These are phyloP conservation scores for Bipolaris zeicola DNA, from an alignment of 2,329 filamentous ascomycete species.

Conservation along the genomic window DNA sequence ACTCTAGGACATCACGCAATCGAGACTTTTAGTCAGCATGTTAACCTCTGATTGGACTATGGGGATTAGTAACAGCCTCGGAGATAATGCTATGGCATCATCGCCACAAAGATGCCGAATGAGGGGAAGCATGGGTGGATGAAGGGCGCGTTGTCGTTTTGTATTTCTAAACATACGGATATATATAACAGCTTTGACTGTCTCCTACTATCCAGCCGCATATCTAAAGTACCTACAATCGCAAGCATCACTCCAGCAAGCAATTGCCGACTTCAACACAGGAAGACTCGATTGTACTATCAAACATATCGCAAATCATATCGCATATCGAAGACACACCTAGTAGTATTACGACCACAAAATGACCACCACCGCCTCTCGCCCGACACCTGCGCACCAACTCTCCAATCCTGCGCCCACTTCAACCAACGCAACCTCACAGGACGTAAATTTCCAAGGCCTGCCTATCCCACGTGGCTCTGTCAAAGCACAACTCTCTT, in stretches of 20 bases:
- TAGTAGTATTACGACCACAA: slow-evolving; percentile 25
- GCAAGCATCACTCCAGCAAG: slow-evolving; percentile 8
- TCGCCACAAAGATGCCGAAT: slow-evolving; percentile 30
- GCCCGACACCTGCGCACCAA: slow-evolving; percentile 52
- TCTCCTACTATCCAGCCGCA: slow-evolving; percentile 11
- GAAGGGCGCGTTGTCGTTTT: slow-evolving; percentile 14
- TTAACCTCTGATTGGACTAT: slow-evolving; percentile 20
- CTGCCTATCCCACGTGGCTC: slow-evolving; percentile 37
- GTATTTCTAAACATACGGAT: slow-evolving; percentile 38
- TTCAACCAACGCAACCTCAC: slow-evolving; percentile 31
- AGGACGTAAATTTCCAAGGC: slow-evolving; percentile 42
- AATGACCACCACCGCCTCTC: slow-evolving; percentile 52
- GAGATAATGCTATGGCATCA: slow-evolving; percentile 44
- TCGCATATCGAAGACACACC: not conserved
- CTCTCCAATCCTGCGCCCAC: slow-evolving; percentile 35
- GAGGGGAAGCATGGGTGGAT: slow-evolving; percentile 19
- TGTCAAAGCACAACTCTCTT: slow-evolving; percentile 35
- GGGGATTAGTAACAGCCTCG: slow-evolving; percentile 36
- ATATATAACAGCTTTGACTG: slow-evolving; percentile 29
- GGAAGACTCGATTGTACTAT: not conserved
- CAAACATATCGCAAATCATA: not conserved
- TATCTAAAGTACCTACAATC: slow-evolving; percentile 16
- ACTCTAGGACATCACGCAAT: slow-evolving; percentile 33
- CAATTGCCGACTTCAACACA: not conserved
- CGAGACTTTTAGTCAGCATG: slow-evolving; percentile 33